A percentile compares a stretch with the other conserved stretches of the same genome.
Evolutionary conservation across 148 eudicot species (phyloP).

Genomic region (Cornus florida): DNA sequence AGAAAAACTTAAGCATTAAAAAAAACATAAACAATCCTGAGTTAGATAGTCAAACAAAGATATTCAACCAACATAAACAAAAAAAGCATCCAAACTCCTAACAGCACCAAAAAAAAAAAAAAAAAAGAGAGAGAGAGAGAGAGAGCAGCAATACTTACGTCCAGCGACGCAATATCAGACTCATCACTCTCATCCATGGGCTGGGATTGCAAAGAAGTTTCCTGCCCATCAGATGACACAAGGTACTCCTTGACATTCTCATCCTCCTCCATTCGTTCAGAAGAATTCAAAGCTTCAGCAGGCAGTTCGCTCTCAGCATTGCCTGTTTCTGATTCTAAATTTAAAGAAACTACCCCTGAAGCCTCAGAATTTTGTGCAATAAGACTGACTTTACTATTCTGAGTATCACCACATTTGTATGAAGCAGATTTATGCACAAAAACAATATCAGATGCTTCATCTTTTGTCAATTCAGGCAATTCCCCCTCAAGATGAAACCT

Average conservation of each 20-base stretch:
- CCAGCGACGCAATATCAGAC: slow-evolving; percentile 72
- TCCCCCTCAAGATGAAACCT: not conserved
- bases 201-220: slow-evolving; percentile 30
- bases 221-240: slow-evolving; percentile 25
- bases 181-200: slow-evolving; percentile 54
- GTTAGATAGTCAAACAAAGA: not conserved
- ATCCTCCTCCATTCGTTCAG: slow-evolving; percentile 29
- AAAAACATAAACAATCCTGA: not conserved
- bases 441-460: slow-evolving; percentile 17
- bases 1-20: not conserved
- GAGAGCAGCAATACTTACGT: slow-evolving; percentile 52
- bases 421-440: slow-evolving; percentile 3
- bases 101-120: not conserved
- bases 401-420: not conserved
- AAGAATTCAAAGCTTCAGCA: slow-evolving; percentile 19
- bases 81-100: slow-evolving; percentile 19
- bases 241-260: slow-evolving; percentile 22
- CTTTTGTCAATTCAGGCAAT: slow-evolving; percentile 14
- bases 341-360: slow-evolving; percentile 7
- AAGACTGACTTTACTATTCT: slow-evolving; percentile 3
- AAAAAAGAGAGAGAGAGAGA: not conserved
- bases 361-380: slow-evolving; percentile 10
- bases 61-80: not conserved
- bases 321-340: slow-evolving; percentile 17
- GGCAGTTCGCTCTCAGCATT: slow-evolving; percentile 20